These are phyloP conservation scores for Phytopythium ostracodes DNA, from an alignment of 352 stramenopile genomes.

Conservation along the genomic window DNA sequence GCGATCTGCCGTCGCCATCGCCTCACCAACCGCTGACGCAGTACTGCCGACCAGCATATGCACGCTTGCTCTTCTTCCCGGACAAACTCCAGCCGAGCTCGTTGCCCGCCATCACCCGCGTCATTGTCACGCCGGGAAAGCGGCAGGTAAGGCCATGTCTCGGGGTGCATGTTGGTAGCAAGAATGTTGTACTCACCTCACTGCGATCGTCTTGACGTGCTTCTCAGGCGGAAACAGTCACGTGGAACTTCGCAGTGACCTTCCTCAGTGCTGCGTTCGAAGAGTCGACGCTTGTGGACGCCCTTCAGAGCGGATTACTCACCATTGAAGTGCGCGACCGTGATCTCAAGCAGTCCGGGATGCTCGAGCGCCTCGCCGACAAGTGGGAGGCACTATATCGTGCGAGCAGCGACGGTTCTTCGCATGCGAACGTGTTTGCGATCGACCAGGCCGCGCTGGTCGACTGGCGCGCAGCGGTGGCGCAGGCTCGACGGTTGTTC, in stretches of 20 bases:
- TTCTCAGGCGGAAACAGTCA: constrained; percentile 18
- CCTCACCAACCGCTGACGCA: constrained; percentile 35
- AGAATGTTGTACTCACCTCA: background rate
- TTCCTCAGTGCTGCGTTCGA: constrained; percentile 47
- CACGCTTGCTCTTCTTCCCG: constrained; percentile 47
- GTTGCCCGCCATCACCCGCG: constrained; percentile 13
- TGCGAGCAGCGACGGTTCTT: constrained; percentile 13
- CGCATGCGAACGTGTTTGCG: constrained; percentile 31
- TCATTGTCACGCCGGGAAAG: constrained; percentile 33
- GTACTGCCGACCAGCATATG: constrained; percentile 57
- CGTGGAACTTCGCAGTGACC: constrained; percentile 51
- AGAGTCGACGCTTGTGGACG: constrained; percentile 37
- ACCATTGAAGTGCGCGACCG: constrained; percentile 66
- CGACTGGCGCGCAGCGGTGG: constrained; percentile 45
- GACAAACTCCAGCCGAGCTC: constrained; percentile 16
- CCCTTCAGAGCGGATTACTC: constrained; percentile 32
- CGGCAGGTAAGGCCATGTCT: constrained; percentile 24
- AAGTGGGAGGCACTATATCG: constrained; percentile 62
- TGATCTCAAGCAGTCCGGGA: constrained; percentile 39
- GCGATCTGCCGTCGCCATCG: constrained; percentile 11
- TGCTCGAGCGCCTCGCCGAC: constrained; percentile 28
- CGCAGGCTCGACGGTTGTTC: constrained; percentile 38
- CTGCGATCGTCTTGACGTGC: background rate
- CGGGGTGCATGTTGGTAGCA: background rate
- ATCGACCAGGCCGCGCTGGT: constrained; percentile 56